A percentile compares a stretch with the other conserved stretches of the same genome.
phyloP scores from a whole-genome alignment of 345 rosid genomes.

The Bruguiera sexangula region DNA sequence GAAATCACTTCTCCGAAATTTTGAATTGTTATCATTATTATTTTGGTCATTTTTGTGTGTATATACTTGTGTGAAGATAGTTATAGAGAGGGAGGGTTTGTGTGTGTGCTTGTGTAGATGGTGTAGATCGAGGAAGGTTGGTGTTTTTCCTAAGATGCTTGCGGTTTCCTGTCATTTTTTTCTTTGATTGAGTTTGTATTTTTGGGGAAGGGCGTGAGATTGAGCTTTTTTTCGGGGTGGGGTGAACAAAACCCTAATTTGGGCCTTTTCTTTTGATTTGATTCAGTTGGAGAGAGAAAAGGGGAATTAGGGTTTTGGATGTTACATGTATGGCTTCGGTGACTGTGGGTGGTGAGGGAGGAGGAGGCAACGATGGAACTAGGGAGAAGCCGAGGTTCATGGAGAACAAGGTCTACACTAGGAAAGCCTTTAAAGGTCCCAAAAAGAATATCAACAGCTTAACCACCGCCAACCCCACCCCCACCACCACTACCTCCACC shows the following conservation, averaged over 20 bases:
- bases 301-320: slow-evolving; percentile 35
- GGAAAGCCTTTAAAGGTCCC: slow-evolving; percentile 63
- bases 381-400: slow-evolving; percentile 61
- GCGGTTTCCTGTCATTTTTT: background rate
- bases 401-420: slow-evolving; percentile 67
- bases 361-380: slow-evolving; percentile 30
- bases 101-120: background rate
- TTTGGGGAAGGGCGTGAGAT: background rate
- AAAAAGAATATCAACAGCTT: slow-evolving; percentile 24
- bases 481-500: background rate
- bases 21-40: background rate
- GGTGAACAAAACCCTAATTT: slow-evolving; percentile 26
- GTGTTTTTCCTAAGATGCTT: background rate
- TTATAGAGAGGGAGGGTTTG: slow-evolving; percentile 12
- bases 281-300: slow-evolving; percentile 1
- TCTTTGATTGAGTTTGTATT: slow-evolving; percentile 9
- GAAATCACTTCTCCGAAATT: background rate
- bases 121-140: slow-evolving; percentile 17
- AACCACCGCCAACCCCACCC: slow-evolving; percentile 17
- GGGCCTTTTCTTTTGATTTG: background rate
- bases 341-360: slow-evolving; percentile 59
- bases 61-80: background rate
- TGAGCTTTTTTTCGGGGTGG: slow-evolving; percentile 22
- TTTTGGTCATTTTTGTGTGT: slow-evolving; percentile 7
- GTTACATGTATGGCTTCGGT: slow-evolving; percentile 92